Evolutionary conservation across 768 basidiomycete species (phyloP).

Genomic region (Coprinopsis sp.): DNA sequence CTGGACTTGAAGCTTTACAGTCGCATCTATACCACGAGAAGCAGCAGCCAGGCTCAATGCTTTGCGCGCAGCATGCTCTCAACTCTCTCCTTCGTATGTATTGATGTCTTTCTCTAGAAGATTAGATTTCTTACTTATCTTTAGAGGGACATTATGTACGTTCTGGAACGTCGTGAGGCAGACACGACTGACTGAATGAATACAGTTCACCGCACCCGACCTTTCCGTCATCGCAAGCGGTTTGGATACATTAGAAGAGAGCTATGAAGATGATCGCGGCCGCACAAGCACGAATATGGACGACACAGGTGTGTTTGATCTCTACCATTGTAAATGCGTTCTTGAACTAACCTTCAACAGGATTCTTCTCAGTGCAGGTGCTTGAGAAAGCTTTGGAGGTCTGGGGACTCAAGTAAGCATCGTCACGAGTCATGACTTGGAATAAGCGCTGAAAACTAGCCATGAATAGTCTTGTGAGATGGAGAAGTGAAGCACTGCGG

Average conservation of each 20-base stretch:
- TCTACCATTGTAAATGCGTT: neutral
- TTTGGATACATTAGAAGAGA: slow-evolving; percentile 62
- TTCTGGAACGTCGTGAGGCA: too few species aligned
- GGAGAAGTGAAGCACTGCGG: slow-evolving; percentile 81
- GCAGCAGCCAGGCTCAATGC: slow-evolving; percentile 74
- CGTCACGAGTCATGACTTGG: slow-evolving; percentile 3
- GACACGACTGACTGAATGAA: slow-evolving; percentile 7
- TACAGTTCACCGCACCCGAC: slow-evolving; percentile 74
- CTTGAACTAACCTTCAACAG: slow-evolving; percentile 30
- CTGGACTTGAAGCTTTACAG: slow-evolving; percentile 50
- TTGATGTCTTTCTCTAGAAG: slow-evolving; percentile 6
- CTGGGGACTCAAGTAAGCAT: slow-evolving; percentile 71
- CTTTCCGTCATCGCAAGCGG: slow-evolving; percentile 68
- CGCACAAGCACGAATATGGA: slow-evolving; percentile 78
- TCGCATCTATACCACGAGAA: slow-evolving; percentile 71
- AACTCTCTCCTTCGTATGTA: slow-evolving; percentile 74
- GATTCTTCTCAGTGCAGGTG: slow-evolving; percentile 91
- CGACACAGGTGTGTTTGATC: slow-evolving; percentile 67
- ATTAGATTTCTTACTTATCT: slow-evolving; percentile 9
- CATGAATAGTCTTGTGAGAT: slow-evolving; percentile 62
- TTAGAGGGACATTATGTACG: slow-evolving; percentile 43
- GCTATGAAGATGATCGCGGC: slow-evolving; percentile 47
- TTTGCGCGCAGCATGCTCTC: slow-evolving; percentile 85
- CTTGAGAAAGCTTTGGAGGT: slow-evolving; percentile 79
- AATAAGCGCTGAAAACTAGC: slow-evolving; percentile 5